Percentiles rank a stretch among this genome's conserved stretches.
These are phyloP conservation scores for Physaria fendleri DNA, from an alignment of 345 rosid genomes.

Conservation along the genomic window DNA sequence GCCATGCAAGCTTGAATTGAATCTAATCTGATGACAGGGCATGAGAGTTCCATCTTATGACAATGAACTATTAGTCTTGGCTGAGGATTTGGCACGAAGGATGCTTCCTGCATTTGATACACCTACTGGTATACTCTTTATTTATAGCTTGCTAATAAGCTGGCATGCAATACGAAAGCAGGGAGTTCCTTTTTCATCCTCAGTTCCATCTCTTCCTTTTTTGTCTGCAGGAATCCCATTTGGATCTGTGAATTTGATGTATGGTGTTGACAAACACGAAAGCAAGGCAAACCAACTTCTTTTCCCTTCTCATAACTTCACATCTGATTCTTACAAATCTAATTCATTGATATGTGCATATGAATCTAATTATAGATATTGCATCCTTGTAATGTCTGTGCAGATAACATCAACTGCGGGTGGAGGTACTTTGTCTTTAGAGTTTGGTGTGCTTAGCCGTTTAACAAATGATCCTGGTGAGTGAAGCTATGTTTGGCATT, in stretches of 20 bases:
- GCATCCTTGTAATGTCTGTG: conserved; percentile 28
- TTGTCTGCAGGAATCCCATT: conserved; percentile 78
- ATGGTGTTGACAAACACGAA: conserved; percentile 96
- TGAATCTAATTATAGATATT: too few species aligned
- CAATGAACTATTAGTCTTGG: conserved; percentile 67
- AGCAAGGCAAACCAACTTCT: conserved; percentile 61
- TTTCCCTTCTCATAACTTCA: not conserved
- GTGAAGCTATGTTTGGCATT: conserved; percentile 23
- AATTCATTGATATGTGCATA: conserved; percentile 7
- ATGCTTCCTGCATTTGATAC: conserved; percentile 97
- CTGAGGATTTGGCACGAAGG: conserved; percentile 80
- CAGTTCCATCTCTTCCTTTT: conserved; percentile 10
- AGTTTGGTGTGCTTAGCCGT: conserved; percentile 88
- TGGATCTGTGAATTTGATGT: conserved; percentile 86
- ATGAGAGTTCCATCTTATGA: conserved; percentile 78
- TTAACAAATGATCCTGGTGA: conserved; percentile 93
- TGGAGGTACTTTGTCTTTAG: conserved; percentile 96
- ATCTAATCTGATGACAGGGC: conserved; percentile 46
- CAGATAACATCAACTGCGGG: conserved; percentile 99
- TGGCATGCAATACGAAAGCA: not conserved
- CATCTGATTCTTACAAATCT: not conserved
- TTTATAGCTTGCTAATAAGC: not conserved
- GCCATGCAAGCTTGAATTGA: not conserved
- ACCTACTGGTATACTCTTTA: conserved; percentile 61
- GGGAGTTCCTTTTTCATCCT: not conserved